These are phyloP conservation scores for Euryodendron excelsum DNA, from an alignment of 148 eudicot genomes.

Conservation along the genomic window DNA sequence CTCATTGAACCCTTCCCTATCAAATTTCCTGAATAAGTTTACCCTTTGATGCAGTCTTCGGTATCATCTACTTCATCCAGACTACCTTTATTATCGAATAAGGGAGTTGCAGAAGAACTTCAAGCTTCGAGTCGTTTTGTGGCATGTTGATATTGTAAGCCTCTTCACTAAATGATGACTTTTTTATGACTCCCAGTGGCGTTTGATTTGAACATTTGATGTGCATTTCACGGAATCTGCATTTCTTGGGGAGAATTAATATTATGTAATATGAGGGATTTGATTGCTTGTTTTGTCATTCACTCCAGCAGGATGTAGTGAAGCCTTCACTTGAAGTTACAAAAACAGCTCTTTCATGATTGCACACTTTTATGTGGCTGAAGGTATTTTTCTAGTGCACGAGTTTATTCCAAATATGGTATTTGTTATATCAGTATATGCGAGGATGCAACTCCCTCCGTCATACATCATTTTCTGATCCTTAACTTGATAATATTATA, in stretches of 20 bases:
- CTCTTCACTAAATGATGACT: slow-evolving; percentile 10
- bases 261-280: not conserved
- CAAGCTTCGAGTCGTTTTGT: slow-evolving; percentile 82
- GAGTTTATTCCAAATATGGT: not conserved
- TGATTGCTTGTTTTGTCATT: slow-evolving; percentile 19
- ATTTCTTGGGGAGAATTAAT: not conserved
- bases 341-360: slow-evolving; percentile 90
- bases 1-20: not conserved
- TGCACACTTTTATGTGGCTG: slow-evolving; percentile 93
- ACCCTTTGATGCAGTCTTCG: slow-evolving; percentile 60
- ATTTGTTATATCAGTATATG: not conserved
- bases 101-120: slow-evolving; percentile 89
- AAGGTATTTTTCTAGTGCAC: slow-evolving; percentile 48
- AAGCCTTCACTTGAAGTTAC: slow-evolving; percentile 95
- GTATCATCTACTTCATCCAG: slow-evolving; percentile 93
- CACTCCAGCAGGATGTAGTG: slow-evolving; percentile 86
- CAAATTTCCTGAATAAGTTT: not conserved
- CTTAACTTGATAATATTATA: not conserved
- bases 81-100: slow-evolving; percentile 82
- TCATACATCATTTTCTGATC: not conserved
- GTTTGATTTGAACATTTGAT: not conserved
- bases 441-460: not conserved
- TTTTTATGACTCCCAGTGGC: not conserved
- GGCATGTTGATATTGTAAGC: slow-evolving; percentile 95
- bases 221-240: not conserved